Conservation (phyloP, 305 asterid genomes). For the Fraxinus paxiana region DNA sequence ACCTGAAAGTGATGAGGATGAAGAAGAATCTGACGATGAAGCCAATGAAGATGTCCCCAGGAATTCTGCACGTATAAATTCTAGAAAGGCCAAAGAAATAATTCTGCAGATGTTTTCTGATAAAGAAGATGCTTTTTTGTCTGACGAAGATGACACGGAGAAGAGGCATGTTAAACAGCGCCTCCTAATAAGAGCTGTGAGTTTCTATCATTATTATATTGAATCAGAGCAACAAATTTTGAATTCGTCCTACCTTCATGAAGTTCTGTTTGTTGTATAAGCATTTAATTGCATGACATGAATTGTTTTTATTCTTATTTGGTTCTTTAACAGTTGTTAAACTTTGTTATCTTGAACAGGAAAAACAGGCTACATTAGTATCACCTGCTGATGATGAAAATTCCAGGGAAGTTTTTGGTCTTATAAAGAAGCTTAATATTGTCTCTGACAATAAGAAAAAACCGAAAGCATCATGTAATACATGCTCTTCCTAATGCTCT, state of each 20-base stretch:
- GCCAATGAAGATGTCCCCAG: slow-evolving; percentile 40
- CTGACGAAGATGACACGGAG: slow-evolving; percentile 67
- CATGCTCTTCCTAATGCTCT: slow-evolving; percentile 5
- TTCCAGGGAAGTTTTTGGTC: slow-evolving; percentile 78
- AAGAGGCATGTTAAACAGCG: slow-evolving; percentile 45
- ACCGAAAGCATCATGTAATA: slow-evolving; percentile 70
- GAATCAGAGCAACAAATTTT: slow-evolving; percentile 8
- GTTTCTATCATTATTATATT: slow-evolving; percentile 18
- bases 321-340: slow-evolving; percentile 3
- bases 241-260: neutral
- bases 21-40: slow-evolving; percentile 40
- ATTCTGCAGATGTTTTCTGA: slow-evolving; percentile 60
- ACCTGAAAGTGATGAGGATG: slow-evolving; percentile 46
- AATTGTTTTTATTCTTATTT: slow-evolving; percentile 13
- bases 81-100: slow-evolving; percentile 66
- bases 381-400: slow-evolving; percentile 73
- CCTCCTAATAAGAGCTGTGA: slow-evolving; percentile 56
- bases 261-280: neutral
- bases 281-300: neutral
- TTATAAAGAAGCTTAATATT: slow-evolving; percentile 73
- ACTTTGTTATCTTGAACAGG: slow-evolving; percentile 44
- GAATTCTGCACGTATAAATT: slow-evolving; percentile 41
- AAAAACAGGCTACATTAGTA: slow-evolving; percentile 38
- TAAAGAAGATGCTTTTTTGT: slow-evolving; percentile 66
- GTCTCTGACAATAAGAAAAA: slow-evolving; percentile 60